These are phyloP conservation scores for Colletotrichum lindemuthianum DNA, from an alignment of 2,329 filamentous ascomycete genomes.

Conservation along the genomic window DNA sequence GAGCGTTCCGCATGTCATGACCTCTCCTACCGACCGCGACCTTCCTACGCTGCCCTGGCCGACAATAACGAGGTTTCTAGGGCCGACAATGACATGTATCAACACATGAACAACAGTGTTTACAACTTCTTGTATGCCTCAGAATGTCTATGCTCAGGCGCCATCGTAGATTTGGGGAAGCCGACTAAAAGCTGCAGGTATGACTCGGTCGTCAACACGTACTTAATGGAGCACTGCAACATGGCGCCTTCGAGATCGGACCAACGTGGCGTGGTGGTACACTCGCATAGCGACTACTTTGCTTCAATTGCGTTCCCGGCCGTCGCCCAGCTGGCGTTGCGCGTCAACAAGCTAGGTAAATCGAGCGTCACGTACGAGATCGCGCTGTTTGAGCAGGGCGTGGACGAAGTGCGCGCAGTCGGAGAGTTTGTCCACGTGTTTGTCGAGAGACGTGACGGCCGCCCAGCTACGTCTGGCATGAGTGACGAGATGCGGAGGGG, in stretches of 20 bases:
- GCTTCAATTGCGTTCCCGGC: slow-evolving; percentile 83
- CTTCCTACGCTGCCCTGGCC: slow-evolving; percentile 1
- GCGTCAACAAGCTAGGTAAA: slow-evolving; percentile 84
- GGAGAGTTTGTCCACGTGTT: slow-evolving; percentile 91
- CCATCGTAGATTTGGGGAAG: background rate
- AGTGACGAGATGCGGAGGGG: slow-evolving; percentile 65
- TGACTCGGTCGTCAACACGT: slow-evolving; percentile 90
- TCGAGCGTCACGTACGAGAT: slow-evolving; percentile 93
- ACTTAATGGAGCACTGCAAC: slow-evolving; percentile 81
- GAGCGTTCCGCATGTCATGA: background rate
- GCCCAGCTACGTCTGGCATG: slow-evolving; percentile 75
- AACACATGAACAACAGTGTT: slow-evolving; percentile 90
- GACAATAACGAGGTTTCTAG: slow-evolving; percentile 53
- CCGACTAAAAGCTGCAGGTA: slow-evolving; percentile 61
- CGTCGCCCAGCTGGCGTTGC: slow-evolving; percentile 81
- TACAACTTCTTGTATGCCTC: slow-evolving; percentile 78
- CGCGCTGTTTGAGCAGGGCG: slow-evolving; percentile 81
- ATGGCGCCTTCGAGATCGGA: slow-evolving; percentile 75
- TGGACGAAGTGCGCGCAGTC: slow-evolving; percentile 81
- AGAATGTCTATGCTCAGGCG: background rate
- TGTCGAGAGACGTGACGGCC: slow-evolving; percentile 77
- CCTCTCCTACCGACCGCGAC: background rate
- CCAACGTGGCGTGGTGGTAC: slow-evolving; percentile 86
- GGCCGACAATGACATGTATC: slow-evolving; percentile 95
- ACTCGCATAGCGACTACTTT: slow-evolving; percentile 88